Evolutionary conservation across 163 green algal species (phyloP).

Genomic region (Volvox carteri): DNA sequence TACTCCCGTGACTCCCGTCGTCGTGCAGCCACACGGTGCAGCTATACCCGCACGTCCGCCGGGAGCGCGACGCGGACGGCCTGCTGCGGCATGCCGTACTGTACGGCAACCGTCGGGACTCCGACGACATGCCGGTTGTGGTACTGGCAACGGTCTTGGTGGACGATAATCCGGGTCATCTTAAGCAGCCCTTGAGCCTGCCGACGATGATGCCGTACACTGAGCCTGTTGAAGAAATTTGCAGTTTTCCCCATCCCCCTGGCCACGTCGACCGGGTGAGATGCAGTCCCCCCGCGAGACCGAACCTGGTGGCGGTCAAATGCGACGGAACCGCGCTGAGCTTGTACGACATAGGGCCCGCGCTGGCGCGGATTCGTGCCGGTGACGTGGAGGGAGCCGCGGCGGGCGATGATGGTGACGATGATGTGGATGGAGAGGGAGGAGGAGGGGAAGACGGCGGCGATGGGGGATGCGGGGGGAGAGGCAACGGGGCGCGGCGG

Average conservation of each 20-base stretch:
- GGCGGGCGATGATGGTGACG: not conserved
- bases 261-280: slow-evolving; percentile 36
- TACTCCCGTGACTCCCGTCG: not conserved
- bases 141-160: not conserved
- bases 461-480: not conserved
- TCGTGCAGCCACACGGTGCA: slow-evolving; percentile 1
- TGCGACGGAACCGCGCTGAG: not conserved
- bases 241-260: not conserved
- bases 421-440: not conserved
- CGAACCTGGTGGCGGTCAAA: slow-evolving; percentile 19
- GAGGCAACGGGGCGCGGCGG: no score
- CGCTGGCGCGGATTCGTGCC: not conserved
- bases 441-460: not conserved
- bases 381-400: not conserved
- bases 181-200: no score
- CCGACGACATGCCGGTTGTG: not conserved
- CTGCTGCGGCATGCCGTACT: slow-evolving; percentile 13
- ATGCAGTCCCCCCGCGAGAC: not conserved
- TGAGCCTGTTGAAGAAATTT: no score
- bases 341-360: slow-evolving; percentile 22
- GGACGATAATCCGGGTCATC: no score
- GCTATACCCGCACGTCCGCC: slow-evolving; percentile 2
- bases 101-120: not conserved
- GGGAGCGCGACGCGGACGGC: not conserved
- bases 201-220: no score